Evolutionary conservation across 2,329 filamentous ascomycete species (phyloP).

Genomic region (Clathrospora elynae): DNA sequence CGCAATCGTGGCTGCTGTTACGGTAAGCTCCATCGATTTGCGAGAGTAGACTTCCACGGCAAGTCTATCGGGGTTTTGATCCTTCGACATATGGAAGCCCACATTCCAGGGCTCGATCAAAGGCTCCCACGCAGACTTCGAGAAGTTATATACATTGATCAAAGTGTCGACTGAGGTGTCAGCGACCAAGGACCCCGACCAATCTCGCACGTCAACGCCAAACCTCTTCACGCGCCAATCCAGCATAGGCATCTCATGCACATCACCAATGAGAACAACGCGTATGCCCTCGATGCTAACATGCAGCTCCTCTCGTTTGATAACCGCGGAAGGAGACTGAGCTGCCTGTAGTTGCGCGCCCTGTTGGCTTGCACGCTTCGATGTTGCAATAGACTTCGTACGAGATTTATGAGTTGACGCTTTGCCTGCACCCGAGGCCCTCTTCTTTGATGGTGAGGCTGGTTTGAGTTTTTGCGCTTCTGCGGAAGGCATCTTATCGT

Average conservation of each 20-base stretch:
- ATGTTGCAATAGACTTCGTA: constrained; percentile 54
- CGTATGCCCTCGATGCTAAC: constrained; percentile 85
- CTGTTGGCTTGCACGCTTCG: constrained; percentile 53
- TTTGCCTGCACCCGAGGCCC: constrained; percentile 55
- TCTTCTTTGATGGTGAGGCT: constrained; percentile 54
- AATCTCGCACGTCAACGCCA: constrained; percentile 81
- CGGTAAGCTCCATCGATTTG: constrained; percentile 86
- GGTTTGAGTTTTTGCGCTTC: constrained; percentile 62
- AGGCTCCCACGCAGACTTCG: constrained; percentile 97
- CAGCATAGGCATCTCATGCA: constrained; percentile 92
- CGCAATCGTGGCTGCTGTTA: constrained; percentile 93
- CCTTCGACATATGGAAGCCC: constrained; percentile 84
- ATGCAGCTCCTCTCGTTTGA: constrained; percentile 79
- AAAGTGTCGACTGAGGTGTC: constrained; percentile 93
- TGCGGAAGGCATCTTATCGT: constrained; percentile 54
- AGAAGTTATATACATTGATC: constrained; percentile 97
- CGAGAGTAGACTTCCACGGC: constrained; percentile 86
- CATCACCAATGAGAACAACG: constrained; percentile 90
- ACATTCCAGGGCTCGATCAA: constrained; percentile 95
- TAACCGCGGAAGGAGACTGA: constrained; percentile 58
- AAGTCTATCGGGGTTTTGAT: constrained; percentile 74
- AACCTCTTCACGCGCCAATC: constrained; percentile 94
- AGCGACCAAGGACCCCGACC: constrained; percentile 84
- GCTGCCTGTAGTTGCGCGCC: constrained; percentile 64
- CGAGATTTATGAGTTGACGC: constrained; percentile 54